phyloP scores from a whole-genome alignment of 108 stramenopile species.

The Craspedostauros australis region DNA sequence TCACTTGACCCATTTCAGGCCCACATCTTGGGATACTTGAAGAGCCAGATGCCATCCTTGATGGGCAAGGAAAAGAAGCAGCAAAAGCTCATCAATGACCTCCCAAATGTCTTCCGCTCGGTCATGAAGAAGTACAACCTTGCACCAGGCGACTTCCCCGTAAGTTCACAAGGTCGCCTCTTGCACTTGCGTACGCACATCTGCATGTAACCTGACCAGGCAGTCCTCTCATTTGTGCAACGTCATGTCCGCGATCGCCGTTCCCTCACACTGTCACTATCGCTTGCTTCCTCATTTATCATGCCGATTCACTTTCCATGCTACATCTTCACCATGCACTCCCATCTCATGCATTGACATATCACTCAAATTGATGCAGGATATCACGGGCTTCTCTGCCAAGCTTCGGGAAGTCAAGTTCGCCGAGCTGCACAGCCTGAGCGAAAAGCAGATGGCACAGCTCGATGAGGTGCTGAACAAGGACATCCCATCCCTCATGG shows the following conservation, averaged over 20 bases:
- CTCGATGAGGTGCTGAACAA: constrained; percentile 67
- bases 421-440: constrained; percentile 75
- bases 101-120: constrained; percentile 91
- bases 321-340: no score
- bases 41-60: constrained; percentile 93
- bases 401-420: constrained; percentile 86
- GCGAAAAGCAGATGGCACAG: constrained; percentile 71
- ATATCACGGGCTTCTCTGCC: constrained; percentile 70
- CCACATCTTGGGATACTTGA: constrained; percentile 86
- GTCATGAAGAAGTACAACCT: constrained; percentile 89
- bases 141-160: constrained; percentile 87
- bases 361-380: constrained; percentile 9
- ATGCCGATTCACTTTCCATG: no score
- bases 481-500: constrained; percentile 52
- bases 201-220: no score
- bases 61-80: constrained; percentile 98
- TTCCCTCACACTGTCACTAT: no score
- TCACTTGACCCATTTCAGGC: no score
- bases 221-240: no score
- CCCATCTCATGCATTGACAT: no score
- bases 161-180: no score
- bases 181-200: no score
- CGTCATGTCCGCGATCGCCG: no score
- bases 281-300: no score
- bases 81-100: constrained; percentile 84